Base-by-base conservation (phyloP, 352 stramenopile genomes). In the Phytopythium sindhum region DNA sequence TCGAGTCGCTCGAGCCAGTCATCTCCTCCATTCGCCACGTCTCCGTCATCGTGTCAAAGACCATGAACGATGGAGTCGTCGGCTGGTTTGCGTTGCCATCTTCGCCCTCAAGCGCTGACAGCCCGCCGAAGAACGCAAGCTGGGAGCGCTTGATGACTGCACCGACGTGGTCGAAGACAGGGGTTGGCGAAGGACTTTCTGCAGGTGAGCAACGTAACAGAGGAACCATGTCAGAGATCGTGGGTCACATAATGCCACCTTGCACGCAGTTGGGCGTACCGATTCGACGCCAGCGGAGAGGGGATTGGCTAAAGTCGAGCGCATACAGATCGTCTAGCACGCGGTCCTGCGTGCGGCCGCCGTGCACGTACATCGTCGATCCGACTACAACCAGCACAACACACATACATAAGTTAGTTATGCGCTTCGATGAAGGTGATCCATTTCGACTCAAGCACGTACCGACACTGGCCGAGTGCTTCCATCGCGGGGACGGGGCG, bases 241-340 rank as follows among this genome's bases (percentile, higher is more conserved):
- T 26, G 15, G 11, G 0, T 12, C 29, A 28, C 11, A 15, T 10
- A 2, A 2, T 52, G 2, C 9, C 37, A 52, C 56, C 26, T 56
- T 39, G 24, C 15, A 64, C 19, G 23, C 12, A 47, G 5, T n/a
- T 57, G 19, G 41, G 21, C 59, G 44, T 64, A 90, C 78, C 79
- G 42, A 92, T 81, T 53, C 69, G 67, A 47, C 72, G 75, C 86
- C 84, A 95, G 42, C 65, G 48, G 0, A 64, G 68, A 2, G 72
- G 60, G 11, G 53, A 67, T 39, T 74, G 60, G 3, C 26, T 57
- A 12, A 96, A 51, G 51, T 94, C 80, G 1, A 96, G 61, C 21
- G 82, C 74, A 64, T 80, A 89, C 11, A 95, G 63, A 62, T 96
- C 88, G 24, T 63, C 67, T 57, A 93, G 90, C 2, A 93, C 88